Conservation (phyloP, 2,329 filamentous ascomycete genomes). For the Gaeumannomyces sp. region DNA sequence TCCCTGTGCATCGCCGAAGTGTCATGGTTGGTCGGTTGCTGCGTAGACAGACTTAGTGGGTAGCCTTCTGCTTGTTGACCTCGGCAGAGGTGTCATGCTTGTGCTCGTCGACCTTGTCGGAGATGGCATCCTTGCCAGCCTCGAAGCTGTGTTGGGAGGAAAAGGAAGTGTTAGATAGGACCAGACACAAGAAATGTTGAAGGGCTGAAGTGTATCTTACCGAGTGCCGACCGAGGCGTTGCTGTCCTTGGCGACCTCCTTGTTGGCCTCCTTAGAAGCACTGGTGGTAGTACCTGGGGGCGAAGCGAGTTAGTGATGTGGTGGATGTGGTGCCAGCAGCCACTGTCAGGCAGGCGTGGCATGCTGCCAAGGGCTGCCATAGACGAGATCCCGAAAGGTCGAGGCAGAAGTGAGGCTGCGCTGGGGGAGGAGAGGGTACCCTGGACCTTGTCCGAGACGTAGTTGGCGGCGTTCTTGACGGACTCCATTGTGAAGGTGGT, state of each 20-base stretch:
- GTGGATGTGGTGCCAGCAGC: too few relatives aligned
- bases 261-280: slow-evolving; percentile 55
- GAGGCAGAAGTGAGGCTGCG: too few relatives aligned
- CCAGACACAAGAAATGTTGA: neutral
- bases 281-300: slow-evolving; percentile 27
- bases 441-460: slow-evolving; percentile 50
- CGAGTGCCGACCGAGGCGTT: slow-evolving; percentile 41
- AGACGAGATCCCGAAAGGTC: too few relatives aligned
- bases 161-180: slow-evolving; percentile 10
- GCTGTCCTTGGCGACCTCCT: slow-evolving; percentile 50
- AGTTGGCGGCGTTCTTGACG: slow-evolving; percentile 49
- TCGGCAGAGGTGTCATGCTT: slow-evolving; percentile 28
- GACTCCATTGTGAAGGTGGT: slow-evolving; percentile 29
- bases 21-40: neutral
- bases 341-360: too few relatives aligned
- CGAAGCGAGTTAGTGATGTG: too few relatives aligned
- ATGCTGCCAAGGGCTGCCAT: too few relatives aligned
- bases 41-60: slow-evolving; percentile 24
- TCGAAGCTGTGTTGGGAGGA: slow-evolving; percentile 19
- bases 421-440: slow-evolving; percentile 20
- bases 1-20: slow-evolving; percentile 5
- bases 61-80: slow-evolving; percentile 32
- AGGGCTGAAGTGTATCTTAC: slow-evolving; percentile 19
- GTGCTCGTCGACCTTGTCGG: slow-evolving; percentile 28
- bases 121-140: slow-evolving; percentile 25